Percentiles rank a stretch among this genome's conserved stretches.
Evolutionary conservation across 2,329 filamentous ascomycete species (phyloP).

Genomic region (Talaromyces atroroseus): DNA sequence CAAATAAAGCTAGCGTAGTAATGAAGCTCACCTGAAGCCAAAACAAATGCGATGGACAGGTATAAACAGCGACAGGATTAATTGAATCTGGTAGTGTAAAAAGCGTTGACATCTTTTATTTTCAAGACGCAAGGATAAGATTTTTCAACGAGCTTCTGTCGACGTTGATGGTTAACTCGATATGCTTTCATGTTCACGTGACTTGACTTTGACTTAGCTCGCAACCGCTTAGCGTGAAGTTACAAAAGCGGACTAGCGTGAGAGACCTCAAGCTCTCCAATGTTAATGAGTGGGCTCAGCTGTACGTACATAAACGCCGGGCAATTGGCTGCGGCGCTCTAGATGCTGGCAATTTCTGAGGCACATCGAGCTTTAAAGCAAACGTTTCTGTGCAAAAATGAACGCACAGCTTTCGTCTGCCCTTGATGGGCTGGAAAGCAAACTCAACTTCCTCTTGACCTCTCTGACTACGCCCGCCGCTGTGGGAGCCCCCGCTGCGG

Average conservation of each 20-base stretch:
- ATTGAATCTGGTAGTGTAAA: background rate
- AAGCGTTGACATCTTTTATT: background rate
- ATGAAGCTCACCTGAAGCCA: background rate
- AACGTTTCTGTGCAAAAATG: slow-evolving; percentile 25
- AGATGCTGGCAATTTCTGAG: background rate
- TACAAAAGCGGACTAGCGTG: background rate
- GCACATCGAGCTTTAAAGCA: background rate
- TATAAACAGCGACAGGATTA: background rate
- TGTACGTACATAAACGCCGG: background rate
- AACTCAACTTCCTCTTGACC: slow-evolving; percentile 37
- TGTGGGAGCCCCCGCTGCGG: slow-evolving; percentile 37
- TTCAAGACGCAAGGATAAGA: background rate
- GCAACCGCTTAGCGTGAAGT: too few species aligned
- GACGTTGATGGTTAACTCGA: background rate
- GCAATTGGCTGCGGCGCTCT: background rate
- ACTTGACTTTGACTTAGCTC: background rate
- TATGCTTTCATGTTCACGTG: background rate
- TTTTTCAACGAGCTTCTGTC: background rate
- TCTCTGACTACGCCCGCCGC: slow-evolving; percentile 41
- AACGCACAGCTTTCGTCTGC: slow-evolving; percentile 34
- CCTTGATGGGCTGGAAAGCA: slow-evolving; percentile 38
- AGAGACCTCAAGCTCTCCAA: background rate
- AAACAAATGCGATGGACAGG: background rate
- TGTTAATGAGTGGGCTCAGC: too few species aligned
- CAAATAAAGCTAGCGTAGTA: background rate